Base-by-base conservation (phyloP, 2,329 filamentous ascomycete genomes). In the Trichophyton benhamiae region DNA sequence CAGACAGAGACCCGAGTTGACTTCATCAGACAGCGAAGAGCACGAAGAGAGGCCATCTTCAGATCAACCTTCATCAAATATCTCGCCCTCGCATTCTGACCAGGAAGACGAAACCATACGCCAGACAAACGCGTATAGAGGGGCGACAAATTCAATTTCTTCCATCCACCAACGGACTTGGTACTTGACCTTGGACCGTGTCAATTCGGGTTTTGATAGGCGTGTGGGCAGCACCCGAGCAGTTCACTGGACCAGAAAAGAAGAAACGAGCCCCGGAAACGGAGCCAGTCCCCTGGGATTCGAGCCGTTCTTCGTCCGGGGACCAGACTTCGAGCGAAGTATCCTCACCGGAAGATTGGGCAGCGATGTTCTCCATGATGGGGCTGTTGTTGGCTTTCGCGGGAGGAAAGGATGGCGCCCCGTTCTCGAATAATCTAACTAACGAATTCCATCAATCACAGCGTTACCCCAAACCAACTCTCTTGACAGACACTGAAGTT, bases 151-250 rank as follows among this genome's bases (percentile, higher is more conserved):
- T 67, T 81, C 78, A 2, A 84, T 89, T 46, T 83, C 81, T 4
- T 87, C 85, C 42, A 75, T 88, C 3, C 81, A 88, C 66, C 85
- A 88, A 69, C 79, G 86, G 3, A 77, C 78, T 48, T 89, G 85
- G 87, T 87, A 82, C 63, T 67, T 88, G 17, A 81, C 81, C 9
- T 74, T 89, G 0, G 86, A 89, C 67, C 77, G 83, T 11, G 69
- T 68, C 27, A 80, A 77, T 3, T 83, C 80, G 58, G 85, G 85
- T 3, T 87, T 88, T 61, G 70, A 64, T 30, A 60, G 61, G 48
- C 62, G 55, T 41, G 41, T 44, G 30, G 61, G 61, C 27, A 52
- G 58, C 30, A 41, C 57, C n/a, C 27, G 46, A 4, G n/a, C 60
- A 1, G 61, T 48, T n/a, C 17, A 48, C 42, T 64, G 60, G 58